Percentiles rank a stretch among this genome's conserved stretches.
These are phyloP conservation scores for Scytalidium lignicola DNA, from an alignment of 2,329 filamentous ascomycete genomes.

Conservation along the genomic window DNA sequence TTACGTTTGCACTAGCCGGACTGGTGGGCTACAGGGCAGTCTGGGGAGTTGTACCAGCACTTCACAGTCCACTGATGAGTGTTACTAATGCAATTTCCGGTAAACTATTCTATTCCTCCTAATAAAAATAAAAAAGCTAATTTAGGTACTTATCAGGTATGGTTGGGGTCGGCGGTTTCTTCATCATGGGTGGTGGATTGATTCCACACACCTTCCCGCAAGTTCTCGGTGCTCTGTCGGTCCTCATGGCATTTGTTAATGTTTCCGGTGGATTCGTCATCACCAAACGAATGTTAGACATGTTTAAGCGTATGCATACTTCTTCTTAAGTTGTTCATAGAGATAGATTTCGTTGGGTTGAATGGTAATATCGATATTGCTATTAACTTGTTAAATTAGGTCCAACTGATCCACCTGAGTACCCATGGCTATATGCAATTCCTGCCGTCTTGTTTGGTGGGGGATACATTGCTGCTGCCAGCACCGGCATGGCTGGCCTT, in stretches of 20 bases:
- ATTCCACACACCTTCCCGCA: conserved; percentile 76
- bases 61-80: conserved; percentile 88
- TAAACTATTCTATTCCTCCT: conserved; percentile 18
- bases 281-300: conserved; percentile 89
- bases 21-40: conserved; percentile 84
- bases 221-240: conserved; percentile 70
- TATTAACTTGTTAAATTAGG: conserved; percentile 33
- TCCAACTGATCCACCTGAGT: conserved; percentile 81
- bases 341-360: too few relatives aligned
- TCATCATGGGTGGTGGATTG: conserved; percentile 80
- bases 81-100: conserved; percentile 90
- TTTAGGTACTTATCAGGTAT: conserved; percentile 46
- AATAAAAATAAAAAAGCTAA: conserved; percentile 3
- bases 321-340: neutral
- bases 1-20: conserved; percentile 78
- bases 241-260: conserved; percentile 82
- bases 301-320: conserved; percentile 65
- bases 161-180: conserved; percentile 84
- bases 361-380: too few relatives aligned
- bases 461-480: conserved; percentile 73
- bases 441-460: conserved; percentile 74
- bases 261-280: conserved; percentile 86
- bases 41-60: conserved; percentile 77
- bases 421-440: conserved; percentile 79
- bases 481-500: conserved; percentile 76